These are phyloP conservation scores for Heliosperma pusillum DNA, from an alignment of 148 eudicot species.

Conservation along the genomic window DNA sequence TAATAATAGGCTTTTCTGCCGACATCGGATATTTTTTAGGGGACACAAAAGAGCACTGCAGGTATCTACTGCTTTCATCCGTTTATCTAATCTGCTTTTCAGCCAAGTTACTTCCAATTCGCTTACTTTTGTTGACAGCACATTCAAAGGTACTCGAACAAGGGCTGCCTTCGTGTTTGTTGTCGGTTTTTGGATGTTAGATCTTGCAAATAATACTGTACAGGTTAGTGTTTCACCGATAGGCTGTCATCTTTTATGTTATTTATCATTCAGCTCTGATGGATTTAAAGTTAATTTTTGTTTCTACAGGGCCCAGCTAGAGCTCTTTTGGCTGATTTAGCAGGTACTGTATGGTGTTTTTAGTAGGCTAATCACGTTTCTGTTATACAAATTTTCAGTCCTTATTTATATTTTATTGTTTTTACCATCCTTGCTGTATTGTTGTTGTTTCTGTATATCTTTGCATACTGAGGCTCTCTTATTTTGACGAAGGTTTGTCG, in stretches of 20 bases:
- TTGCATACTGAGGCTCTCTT: too few species aligned
- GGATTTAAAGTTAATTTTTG: neutral
- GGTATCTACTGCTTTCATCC: constrained; percentile 40
- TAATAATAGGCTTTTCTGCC: constrained; percentile 96
- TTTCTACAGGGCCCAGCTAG: constrained; percentile 90
- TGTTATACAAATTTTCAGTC: neutral
- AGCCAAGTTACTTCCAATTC: constrained; percentile 20
- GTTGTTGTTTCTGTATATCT: constrained; percentile 12
- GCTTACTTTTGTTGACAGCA: constrained; percentile 50
- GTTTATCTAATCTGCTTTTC: constrained; percentile 7
- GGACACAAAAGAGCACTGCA: constrained; percentile 93
- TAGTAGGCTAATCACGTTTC: neutral
- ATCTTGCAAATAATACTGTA: constrained; percentile 92
- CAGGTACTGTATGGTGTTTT: constrained; percentile 45
- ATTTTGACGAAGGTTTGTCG: too few species aligned
- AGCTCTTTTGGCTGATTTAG: constrained; percentile 93
- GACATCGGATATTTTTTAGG: constrained; percentile 94
- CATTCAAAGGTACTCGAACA: constrained; percentile 86
- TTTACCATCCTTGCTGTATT: neutral
- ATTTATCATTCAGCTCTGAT: neutral
- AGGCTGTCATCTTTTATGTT: neutral
- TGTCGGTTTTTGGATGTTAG: constrained; percentile 96
- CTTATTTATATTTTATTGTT: constrained; percentile 14
- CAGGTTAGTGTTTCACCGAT: constrained; percentile 48
- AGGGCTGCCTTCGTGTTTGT: constrained; percentile 89